Evolutionary conservation across 306 rosid genomes (phyloP).

Genomic region (Begonia masoniana): DNA sequence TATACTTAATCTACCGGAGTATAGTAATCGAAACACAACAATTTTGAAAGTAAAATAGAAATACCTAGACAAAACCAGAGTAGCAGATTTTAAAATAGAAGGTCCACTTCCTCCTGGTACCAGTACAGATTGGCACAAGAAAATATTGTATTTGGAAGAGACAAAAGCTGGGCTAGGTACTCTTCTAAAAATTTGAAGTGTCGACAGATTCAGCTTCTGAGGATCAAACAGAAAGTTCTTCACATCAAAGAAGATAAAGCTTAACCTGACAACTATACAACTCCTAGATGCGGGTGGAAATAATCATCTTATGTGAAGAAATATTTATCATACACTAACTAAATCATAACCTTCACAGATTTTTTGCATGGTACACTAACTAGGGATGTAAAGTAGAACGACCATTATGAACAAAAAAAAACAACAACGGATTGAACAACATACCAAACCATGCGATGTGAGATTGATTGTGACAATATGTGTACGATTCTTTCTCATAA

Average conservation of each 20-base stretch:
- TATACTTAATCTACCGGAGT: no score
- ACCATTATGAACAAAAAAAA: background rate
- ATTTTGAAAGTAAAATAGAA: constrained; percentile 2
- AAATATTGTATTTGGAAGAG: constrained; percentile 53
- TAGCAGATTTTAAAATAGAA: constrained; percentile 53
- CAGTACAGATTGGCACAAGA: constrained; percentile 61
- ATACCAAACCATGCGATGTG: constrained; percentile 55
- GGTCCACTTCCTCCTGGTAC: constrained; percentile 49
- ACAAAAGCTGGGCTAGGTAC: constrained; percentile 36
- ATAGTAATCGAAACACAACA: background rate
- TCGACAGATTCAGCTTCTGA: constrained; percentile 47
- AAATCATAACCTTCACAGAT: no score
- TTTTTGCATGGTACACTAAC: no score
- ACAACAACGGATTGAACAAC: background rate
- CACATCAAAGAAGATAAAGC: constrained; percentile 10
- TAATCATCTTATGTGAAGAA: background rate
- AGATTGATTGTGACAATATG: constrained; percentile 44
- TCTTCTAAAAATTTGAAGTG: constrained; percentile 42
- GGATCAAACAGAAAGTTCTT: constrained; percentile 21
- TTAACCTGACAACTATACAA: constrained; percentile 2
- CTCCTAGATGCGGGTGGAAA: background rate
- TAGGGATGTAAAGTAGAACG: background rate
- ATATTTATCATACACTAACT: background rate
- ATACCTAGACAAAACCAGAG: constrained; percentile 53
- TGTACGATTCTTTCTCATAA: constrained; percentile 34